These are phyloP conservation scores for Plasmopara muralis DNA, from an alignment of 352 stramenopile genomes.

Conservation along the genomic window DNA sequence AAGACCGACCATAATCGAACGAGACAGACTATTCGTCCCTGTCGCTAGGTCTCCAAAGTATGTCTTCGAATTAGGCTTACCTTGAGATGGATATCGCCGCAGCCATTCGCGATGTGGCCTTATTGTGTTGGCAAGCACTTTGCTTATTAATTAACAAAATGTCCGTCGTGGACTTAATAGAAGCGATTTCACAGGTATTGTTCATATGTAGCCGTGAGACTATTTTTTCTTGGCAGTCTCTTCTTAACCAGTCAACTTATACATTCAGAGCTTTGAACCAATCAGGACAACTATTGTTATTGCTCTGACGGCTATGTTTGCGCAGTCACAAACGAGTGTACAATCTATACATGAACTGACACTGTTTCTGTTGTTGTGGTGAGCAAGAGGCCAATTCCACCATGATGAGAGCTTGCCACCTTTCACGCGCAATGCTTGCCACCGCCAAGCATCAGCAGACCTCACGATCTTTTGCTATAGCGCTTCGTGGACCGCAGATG, in stretches of 20 bases:
- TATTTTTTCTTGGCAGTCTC: background rate
- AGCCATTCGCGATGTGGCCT: too few species aligned
- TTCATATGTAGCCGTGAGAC: too few species aligned
- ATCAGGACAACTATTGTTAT: background rate
- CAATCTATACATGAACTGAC: slow-evolving; percentile 6
- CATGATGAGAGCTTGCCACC: slow-evolving; percentile 41
- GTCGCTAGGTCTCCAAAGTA: too few species aligned
- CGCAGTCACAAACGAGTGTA: slow-evolving; percentile 10
- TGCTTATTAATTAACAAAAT: too few species aligned
- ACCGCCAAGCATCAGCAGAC: slow-evolving; percentile 22
- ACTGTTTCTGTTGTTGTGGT: slow-evolving; percentile 13
- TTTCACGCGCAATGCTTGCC: slow-evolving; percentile 36
- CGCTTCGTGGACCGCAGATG: slow-evolving; percentile 17
- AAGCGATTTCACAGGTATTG: too few species aligned
- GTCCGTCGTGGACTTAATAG: too few species aligned
- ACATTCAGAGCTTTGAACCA: slow-evolving; percentile 4
- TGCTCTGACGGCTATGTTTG: slow-evolving; percentile 9
- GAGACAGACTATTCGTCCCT: too few species aligned
- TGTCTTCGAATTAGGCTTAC: too few species aligned
- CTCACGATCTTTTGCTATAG: slow-evolving; percentile 20
- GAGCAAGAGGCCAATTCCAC: slow-evolving; percentile 26
- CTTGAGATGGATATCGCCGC: too few species aligned
- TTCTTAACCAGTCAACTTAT: slow-evolving; percentile 20
- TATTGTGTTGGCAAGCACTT: too few species aligned
- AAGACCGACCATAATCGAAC: too few species aligned